Evolutionary conservation across 2,329 filamentous ascomycete species (phyloP).

Genomic region (Cladosporium sp.): DNA sequence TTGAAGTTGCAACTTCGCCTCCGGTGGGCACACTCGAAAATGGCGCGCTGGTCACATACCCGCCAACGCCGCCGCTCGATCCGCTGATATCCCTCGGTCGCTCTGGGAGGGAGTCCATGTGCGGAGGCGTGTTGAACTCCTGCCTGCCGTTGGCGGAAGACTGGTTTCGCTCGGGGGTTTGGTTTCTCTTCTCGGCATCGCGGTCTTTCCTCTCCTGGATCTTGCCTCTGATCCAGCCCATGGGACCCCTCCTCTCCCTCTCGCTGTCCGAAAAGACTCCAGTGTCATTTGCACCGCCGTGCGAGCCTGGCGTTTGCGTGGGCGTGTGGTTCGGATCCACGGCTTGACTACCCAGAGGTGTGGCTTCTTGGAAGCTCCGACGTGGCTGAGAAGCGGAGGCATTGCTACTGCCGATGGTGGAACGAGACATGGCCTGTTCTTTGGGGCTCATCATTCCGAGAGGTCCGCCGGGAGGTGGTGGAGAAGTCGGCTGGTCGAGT

Average conservation of each 20-base stretch:
- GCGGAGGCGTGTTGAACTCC: slow-evolving; percentile 6
- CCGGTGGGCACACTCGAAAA: neutral
- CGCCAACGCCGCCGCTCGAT: neutral
- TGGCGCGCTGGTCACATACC: neutral
- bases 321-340: slow-evolving; percentile 19
- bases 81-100: neutral
- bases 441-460: slow-evolving; percentile 27
- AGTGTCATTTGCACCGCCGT: slow-evolving; percentile 20
- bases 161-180: slow-evolving; percentile 33
- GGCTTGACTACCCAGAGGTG: slow-evolving; percentile 17
- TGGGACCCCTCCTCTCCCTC: slow-evolving; percentile 55
- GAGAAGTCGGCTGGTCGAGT: slow-evolving; percentile 22
- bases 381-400: slow-evolving; percentile 21
- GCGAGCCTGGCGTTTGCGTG: slow-evolving; percentile 15
- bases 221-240: slow-evolving; percentile 63
- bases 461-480: slow-evolving; percentile 17
- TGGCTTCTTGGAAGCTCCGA: slow-evolving; percentile 29
- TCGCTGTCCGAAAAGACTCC: slow-evolving; percentile 33
- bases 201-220: slow-evolving; percentile 56
- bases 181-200: slow-evolving; percentile 45
- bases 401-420: slow-evolving; percentile 28
- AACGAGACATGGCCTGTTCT: slow-evolving; percentile 29
- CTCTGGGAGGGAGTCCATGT: neutral
- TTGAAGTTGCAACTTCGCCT: neutral
- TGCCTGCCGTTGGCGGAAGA: slow-evolving; percentile 10